Percentiles rank a stretch among this genome's conserved stretches.
These are phyloP conservation scores for Phyllosticta citrichinensis DNA, from an alignment of 2,329 filamentous ascomycete species.

Conservation along the genomic window DNA sequence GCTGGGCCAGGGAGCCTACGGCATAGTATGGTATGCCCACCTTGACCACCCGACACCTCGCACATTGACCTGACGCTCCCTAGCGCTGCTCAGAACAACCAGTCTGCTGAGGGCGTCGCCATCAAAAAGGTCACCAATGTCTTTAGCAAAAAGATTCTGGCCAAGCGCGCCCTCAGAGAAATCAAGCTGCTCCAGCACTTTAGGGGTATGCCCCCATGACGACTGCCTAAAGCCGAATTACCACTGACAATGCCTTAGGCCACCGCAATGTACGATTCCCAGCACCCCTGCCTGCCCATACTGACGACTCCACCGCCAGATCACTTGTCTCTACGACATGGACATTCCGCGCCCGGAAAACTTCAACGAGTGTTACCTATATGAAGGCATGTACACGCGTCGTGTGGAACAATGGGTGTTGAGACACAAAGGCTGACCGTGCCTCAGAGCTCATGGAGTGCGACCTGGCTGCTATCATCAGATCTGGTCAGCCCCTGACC, in stretches of 20 bases:
- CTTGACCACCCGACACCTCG: conserved; percentile 1
- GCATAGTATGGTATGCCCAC: conserved; percentile 82
- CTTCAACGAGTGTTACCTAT: conserved; percentile 98
- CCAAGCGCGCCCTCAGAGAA: conserved; percentile 93
- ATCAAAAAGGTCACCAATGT: conserved; percentile 99
- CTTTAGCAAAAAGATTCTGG: conserved; percentile 99
- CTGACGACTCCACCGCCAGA: conserved; percentile 43
- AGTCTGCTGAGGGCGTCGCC: conserved; percentile 85
- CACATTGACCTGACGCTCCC: conserved; percentile 17
- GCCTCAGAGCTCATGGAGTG: conserved; percentile 94
- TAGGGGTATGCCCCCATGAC: conserved; percentile 38
- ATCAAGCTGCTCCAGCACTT: conserved; percentile 99
- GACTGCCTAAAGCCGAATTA: not conserved
- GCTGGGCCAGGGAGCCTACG: conserved; percentile 93
- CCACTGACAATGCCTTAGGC: conserved; percentile 23
- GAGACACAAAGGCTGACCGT: not conserved
- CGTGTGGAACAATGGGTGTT: not conserved
- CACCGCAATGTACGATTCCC: conserved; percentile 36
- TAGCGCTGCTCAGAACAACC: conserved; percentile 85
- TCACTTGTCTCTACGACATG: conserved; percentile 99
- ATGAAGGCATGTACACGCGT: conserved; percentile 59
- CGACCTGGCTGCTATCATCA: conserved; percentile 93
- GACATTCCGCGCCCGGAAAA: conserved; percentile 94
- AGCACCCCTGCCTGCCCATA: conserved; percentile 20
- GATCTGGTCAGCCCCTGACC: conserved; percentile 91